Conservation (phyloP, 352 stramenopile species). For the Phytophthora pistaciae region DNA sequence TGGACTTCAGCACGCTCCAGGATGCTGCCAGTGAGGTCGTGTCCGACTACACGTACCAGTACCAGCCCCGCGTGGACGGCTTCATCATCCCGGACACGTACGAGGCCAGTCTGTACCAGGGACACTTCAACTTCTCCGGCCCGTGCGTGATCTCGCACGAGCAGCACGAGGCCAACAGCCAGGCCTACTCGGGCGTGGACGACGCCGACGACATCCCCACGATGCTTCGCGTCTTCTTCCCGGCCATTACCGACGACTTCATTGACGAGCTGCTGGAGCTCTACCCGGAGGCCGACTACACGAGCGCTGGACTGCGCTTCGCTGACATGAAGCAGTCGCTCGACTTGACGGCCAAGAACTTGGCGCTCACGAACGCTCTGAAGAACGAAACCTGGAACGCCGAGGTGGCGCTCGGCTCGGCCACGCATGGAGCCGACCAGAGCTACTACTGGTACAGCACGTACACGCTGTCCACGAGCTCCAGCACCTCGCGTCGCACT, state of each 20-base stretch:
- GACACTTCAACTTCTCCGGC: constrained; percentile 26
- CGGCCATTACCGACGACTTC: constrained; percentile 23
- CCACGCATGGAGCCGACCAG: constrained; percentile 31
- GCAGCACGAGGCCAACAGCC: constrained; percentile 21
- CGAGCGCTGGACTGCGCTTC: constrained; percentile 24
- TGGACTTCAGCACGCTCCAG: constrained; percentile 19
- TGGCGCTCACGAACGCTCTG: constrained; percentile 28
- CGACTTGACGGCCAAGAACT: constrained; percentile 32
- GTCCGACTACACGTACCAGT: constrained; percentile 24
- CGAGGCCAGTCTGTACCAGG: constrained; percentile 26
- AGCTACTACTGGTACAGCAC: constrained; percentile 44
- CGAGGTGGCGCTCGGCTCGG: constrained; percentile 12
- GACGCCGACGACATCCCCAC: constrained; percentile 12
- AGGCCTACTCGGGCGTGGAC: constrained; percentile 17
- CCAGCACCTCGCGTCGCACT: constrained; percentile 16
- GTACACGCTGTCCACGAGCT: constrained; percentile 26
- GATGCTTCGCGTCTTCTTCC: constrained; percentile 19
- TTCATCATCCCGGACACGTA: constrained; percentile 25
- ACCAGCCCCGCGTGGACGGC: constrained; percentile 30
- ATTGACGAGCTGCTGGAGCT: constrained; percentile 25
- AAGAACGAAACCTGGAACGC: constrained; percentile 34
- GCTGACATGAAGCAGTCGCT: constrained; percentile 37
- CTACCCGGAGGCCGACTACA: constrained; percentile 25
- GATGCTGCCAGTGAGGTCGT: constrained; percentile 17
- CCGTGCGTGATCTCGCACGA: constrained; percentile 17